phyloP scores from a whole-genome alignment of 2,329 filamentous ascomycete species.

The Colletotrichum liriopes region DNA sequence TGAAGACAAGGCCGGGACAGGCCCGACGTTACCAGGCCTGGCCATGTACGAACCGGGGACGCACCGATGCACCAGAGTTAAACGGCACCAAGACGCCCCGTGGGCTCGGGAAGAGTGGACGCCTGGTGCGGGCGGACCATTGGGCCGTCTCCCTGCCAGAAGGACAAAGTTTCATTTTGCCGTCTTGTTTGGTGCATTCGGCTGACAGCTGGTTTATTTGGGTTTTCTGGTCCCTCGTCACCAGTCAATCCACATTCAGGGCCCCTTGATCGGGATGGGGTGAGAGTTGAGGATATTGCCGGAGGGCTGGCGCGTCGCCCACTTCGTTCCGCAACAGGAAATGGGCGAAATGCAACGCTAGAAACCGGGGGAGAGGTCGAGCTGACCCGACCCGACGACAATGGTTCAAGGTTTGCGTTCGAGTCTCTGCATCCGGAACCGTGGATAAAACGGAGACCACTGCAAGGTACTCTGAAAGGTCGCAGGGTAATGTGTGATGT shows the following conservation, averaged over 20 bases:
- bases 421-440: constrained; percentile 6
- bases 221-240: constrained; percentile 1
- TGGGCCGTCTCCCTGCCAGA: constrained; percentile 29
- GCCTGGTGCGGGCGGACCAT: constrained; percentile 34
- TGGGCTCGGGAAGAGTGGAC: constrained; percentile 42
- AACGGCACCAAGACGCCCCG: constrained; percentile 36
- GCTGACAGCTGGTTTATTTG: constrained; percentile 14
- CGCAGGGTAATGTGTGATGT: background rate
- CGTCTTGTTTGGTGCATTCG: constrained; percentile 1
- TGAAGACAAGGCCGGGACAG: constrained; percentile 16
- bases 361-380: constrained; percentile 26
- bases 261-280: constrained; percentile 13
- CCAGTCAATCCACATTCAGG: constrained; percentile 14
- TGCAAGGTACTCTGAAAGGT: constrained; percentile 6
- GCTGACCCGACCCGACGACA: constrained; percentile 15
- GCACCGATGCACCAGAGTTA: constrained; percentile 31
- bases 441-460: constrained; percentile 8
- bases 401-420: constrained; percentile 12
- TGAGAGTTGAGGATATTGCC: constrained; percentile 34
- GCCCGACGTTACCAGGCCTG: constrained; percentile 22
- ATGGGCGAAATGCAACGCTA: constrained; percentile 23
- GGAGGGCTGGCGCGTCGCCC: constrained; percentile 39
- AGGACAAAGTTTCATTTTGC: constrained; percentile 17
- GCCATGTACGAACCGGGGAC: constrained; percentile 26
- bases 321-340: constrained; percentile 27